Evolutionary conservation across 2,329 filamentous ascomycete species (phyloP), one percentile per base, ranked within the genome.

Genomic region (Hymenoscyphus repandus): DNA sequence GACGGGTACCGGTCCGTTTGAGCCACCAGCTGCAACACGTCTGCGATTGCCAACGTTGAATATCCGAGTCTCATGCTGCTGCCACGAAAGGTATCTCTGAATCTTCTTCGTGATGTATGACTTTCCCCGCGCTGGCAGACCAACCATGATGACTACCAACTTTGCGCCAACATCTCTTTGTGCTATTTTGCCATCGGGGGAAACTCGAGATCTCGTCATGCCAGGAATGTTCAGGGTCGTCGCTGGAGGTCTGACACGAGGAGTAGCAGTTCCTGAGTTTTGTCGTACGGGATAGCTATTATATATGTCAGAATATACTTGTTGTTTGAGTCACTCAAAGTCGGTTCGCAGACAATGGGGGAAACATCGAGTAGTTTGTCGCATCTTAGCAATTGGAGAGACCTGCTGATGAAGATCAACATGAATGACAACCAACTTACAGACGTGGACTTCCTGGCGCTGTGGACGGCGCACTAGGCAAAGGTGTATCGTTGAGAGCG

Each of bases 101-200:
- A 99, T 80, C 73, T 99, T 99, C 76, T 97, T 97, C 55, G 93
- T 97, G 64, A 99, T 95, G 71, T 99, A 99, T 49, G 91, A 96
- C 73, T 99, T 99, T 66, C 93, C 93, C 63, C 93, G 79, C 9
- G 93, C 93, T 2, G 93, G 93, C 62, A 99, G 74, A 57, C 93
- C 93, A 54, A 99, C 93, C 93, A 99, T 99, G 68, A 99, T 84
- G 63, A 99, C 95, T 66, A 97, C 90, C 55, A 99, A 77, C 75
- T 99, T 99, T 37, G 93, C 88, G 45, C 91, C 93, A 45, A 99
- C 88, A 77, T 99, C 93, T 64, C 92, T 81, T 66, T 92, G 85
- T 49, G 93, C 86, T 61, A 99, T 99, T 63, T 89, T 84, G 59
- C 93, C 93, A 69, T 99, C 93, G 7, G 93, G 93, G 1, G 93